Evolutionary conservation across 495 filamentous ascomycete genomes (phyloP), one percentile per base, ranked within the genome.

Genomic region (Aeminium ludgeri): DNA sequence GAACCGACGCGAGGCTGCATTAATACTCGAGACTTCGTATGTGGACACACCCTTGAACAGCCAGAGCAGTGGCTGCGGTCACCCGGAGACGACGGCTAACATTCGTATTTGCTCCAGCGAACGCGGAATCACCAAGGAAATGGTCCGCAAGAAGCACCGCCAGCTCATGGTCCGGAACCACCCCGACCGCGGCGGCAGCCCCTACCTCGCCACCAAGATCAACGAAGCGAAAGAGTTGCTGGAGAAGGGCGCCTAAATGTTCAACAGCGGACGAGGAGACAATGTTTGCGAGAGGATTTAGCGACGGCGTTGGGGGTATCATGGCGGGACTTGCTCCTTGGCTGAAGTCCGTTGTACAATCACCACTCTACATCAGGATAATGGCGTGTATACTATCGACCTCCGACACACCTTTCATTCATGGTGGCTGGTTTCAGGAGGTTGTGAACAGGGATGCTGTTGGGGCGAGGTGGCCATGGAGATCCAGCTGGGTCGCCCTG

Each of bases 141-240:
- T 87, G 49, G 68, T 99, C 36, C 82, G 89, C 54, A 95, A 96
- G 67, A 86, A 87, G 49, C 89, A 99, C 65, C 76, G 89, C 27
- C 83, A 81, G 45, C 76, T 96, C 38, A 99, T 99, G 89, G 72
- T 99, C 38, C 66, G 91, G 46, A 99, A 99, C 64, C 89, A 99
- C 62, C 89, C 89, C 23, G 89, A 99, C 62, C 82, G 89, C 47
- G 89, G 89, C 38, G 89, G 89, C 15, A 94, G 86, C 57, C 89
- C 89, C 23, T 99, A 95, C 59, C 59, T 97, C 41, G 89, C 89
- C 7, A 92, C 85, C 34, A 97, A 97, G 59, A 80, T 96, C 57
- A 96, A 96, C 60, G 87, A 96, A 60, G 87, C 87, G 30, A 96
- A 96, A 60, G 87, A 96, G 59, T 78, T 95, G 49, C 56, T 96